Base-by-base conservation (phyloP, 345 rosid species). In the Reutealis trisperma region DNA sequence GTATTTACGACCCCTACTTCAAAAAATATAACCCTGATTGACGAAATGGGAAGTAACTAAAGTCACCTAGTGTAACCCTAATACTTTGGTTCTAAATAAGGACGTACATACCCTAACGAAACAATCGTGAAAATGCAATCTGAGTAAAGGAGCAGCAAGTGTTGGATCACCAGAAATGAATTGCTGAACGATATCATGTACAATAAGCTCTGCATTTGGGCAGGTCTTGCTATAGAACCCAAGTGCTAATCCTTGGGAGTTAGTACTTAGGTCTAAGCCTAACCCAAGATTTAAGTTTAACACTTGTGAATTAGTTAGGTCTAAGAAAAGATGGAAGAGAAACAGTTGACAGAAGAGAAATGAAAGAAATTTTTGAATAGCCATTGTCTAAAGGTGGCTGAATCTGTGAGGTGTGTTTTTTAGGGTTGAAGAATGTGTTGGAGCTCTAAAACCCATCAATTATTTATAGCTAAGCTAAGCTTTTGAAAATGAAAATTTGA, bases 61-160 rank as follows among this genome's bases (percentile, higher is more conserved):
- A 37, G 41, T 37, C 41, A 37, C 41, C 41, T 37, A 37, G 41
- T 5, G 6, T 37, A 6, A 37, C 6, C 41, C 41, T 37, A 37
- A 37, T 37, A 37, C 41, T 37, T 37, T 37, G 41, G 6, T 37
- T 37, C 41, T 37, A 37, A 14, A 2, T 5, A 19, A 18, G 22
- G 8, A 58, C 22, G 7, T 19, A 65, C 22, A 32, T 84, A 85
- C 90, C 83, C 89, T 67, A 27, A 87, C 84, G 22, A 89, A 89
- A 52, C 90, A 89, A 66, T 88, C 90, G 75, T 88, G 91, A 24
- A 88, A 86, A 83, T 86, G 73, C 89, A 87, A 74, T 77, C 92
- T 87, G 9, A 89, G 80, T 19, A 87, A 74, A 13, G 84, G 52
- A 0, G 92, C 88, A 15, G 90, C 90, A 63, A 89, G 86, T 34